These are phyloP conservation scores for Aegilops tauschii DNA, from an alignment of 176 grass and related monocot genomes.

Conservation along the genomic window DNA sequence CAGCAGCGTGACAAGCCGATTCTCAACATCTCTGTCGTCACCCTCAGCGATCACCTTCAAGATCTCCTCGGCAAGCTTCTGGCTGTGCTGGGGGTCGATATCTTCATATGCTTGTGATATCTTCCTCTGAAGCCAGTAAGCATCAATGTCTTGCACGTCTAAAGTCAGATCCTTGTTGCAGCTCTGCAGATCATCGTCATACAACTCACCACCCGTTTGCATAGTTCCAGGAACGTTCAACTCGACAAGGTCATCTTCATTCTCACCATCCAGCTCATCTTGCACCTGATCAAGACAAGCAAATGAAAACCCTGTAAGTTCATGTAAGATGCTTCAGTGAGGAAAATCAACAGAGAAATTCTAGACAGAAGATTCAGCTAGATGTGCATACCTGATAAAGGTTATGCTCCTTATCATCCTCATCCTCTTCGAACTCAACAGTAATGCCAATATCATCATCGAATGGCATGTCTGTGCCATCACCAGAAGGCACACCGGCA, in stretches of 20 bases:
- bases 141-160: slow-evolving; percentile 95
- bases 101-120: slow-evolving; percentile 75
- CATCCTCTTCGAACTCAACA: slow-evolving; percentile 82
- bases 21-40: slow-evolving; percentile 77
- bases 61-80: slow-evolving; percentile 77
- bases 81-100: slow-evolving; percentile 76
- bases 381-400: slow-evolving; percentile 59
- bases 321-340: not conserved
- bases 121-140: slow-evolving; percentile 97
- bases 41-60: slow-evolving; percentile 72
- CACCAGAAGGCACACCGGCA: slow-evolving; percentile 14
- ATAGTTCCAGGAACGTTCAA: slow-evolving; percentile 47
- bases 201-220: slow-evolving; percentile 68
- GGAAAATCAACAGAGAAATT: not conserved
- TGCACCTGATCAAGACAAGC: slow-evolving; percentile 56
- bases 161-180: slow-evolving; percentile 48
- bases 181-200: slow-evolving; percentile 59
- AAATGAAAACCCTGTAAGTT: not conserved
- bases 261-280: slow-evolving; percentile 79
- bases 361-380: not conserved
- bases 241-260: slow-evolving; percentile 51
- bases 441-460: slow-evolving; percentile 80
- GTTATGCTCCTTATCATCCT: slow-evolving; percentile 69
- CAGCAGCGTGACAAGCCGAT: slow-evolving; percentile 65
- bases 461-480: slow-evolving; percentile 44